These are phyloP conservation scores for Verticillium alfalfae DNA, from an alignment of 2,329 filamentous ascomycete genomes.

Conservation along the genomic window DNA sequence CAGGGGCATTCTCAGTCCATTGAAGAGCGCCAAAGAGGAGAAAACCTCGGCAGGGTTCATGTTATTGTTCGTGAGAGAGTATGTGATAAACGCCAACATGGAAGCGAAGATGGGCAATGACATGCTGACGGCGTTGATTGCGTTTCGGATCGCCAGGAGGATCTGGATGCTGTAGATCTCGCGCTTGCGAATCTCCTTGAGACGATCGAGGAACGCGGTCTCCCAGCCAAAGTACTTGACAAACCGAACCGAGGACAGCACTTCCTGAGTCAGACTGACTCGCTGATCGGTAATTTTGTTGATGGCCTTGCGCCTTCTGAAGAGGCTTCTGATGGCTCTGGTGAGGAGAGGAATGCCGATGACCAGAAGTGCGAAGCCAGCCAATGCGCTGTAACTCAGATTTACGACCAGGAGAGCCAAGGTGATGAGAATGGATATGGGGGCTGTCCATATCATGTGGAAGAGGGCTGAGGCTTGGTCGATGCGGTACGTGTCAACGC, in stretches of 20 bases:
- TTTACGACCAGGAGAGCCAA: conserved; percentile 79
- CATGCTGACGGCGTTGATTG: conserved; percentile 77
- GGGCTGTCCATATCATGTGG: conserved; percentile 86
- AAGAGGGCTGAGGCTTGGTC: conserved; percentile 86
- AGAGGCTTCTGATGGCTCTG: conserved; percentile 69
- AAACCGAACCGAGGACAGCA: conserved; percentile 83
- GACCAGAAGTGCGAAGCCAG: conserved; percentile 79
- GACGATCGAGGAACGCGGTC: conserved; percentile 71
- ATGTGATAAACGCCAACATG: conserved; percentile 91
- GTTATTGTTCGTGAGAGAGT: conserved; percentile 58
- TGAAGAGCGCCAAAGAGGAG: conserved; percentile 91
- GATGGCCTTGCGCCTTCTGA: conserved; percentile 70
- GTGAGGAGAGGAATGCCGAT: conserved; percentile 74
- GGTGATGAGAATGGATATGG: conserved; percentile 72
- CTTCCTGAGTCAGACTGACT: conserved; percentile 87
- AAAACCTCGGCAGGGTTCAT: conserved; percentile 77
- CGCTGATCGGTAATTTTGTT: conserved; percentile 93
- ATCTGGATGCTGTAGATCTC: conserved; percentile 85
- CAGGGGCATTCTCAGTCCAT: conserved; percentile 81
- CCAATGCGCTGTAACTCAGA: conserved; percentile 80
- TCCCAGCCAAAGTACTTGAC: conserved; percentile 99
- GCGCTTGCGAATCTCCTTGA: conserved; percentile 65
- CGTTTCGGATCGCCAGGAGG: conserved; percentile 76
- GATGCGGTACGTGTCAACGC: conserved; percentile 87
- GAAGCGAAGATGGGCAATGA: conserved; percentile 89